Conservation (phyloP, 164 flowering plant species). For the Umbilicus rupestris region DNA sequence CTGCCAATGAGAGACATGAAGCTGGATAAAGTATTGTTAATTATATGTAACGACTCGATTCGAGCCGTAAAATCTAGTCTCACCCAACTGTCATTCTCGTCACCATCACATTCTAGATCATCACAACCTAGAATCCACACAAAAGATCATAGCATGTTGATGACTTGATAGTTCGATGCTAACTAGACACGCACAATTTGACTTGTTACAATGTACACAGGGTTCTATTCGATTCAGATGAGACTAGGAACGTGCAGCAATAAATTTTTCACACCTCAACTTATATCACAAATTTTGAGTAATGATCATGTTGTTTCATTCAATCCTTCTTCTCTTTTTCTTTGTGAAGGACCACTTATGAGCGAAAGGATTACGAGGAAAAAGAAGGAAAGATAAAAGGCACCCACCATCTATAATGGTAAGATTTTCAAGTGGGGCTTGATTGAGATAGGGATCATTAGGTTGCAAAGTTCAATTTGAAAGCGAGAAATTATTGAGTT, state of each 20-base stretch:
- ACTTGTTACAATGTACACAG: conserved; percentile 41
- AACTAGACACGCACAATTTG: too few species aligned
- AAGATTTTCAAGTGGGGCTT: neutral
- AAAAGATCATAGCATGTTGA: too few species aligned
- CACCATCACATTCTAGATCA: too few species aligned
- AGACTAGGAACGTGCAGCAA: conserved; percentile 12
- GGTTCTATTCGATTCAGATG: conserved; percentile 36
- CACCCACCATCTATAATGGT: too few species aligned
- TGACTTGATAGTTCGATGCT: too few species aligned
- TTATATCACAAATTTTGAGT: neutral
- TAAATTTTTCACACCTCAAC: neutral
- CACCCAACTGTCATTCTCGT: too few species aligned
- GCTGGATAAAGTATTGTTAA: conserved; percentile 33
- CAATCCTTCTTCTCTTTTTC: too few species aligned
- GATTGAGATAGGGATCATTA: neutral
- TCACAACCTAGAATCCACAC: too few species aligned
- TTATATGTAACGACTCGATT: too few species aligned
- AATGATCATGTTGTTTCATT: neutral
- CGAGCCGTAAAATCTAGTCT: too few species aligned
- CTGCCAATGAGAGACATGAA: conserved; percentile 48
- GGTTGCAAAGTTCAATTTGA: conserved; percentile 5
- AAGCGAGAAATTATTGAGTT: neutral
- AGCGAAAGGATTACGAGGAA: neutral
- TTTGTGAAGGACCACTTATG: too few species aligned
- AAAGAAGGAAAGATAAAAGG: neutral